These are phyloP conservation scores for Stenogyne calaminthoides DNA, from an alignment of 305 asterid genomes.

Conservation along the genomic window DNA sequence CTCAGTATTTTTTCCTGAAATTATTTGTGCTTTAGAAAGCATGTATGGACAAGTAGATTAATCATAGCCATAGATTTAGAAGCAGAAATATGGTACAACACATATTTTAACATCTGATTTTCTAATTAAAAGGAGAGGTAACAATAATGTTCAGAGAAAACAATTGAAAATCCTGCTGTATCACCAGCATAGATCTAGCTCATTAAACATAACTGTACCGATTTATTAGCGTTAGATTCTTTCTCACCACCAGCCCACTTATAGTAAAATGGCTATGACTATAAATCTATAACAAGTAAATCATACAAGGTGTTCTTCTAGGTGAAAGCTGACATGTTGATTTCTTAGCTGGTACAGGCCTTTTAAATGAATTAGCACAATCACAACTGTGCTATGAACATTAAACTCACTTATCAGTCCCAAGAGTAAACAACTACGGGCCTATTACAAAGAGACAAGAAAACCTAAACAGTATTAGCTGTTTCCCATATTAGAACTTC, in stretches of 20 bases:
- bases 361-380: background rate
- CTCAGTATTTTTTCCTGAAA: too few relatives aligned
- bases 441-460: background rate
- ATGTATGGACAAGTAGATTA: background rate
- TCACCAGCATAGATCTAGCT: background rate
- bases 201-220: background rate
- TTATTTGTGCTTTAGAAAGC: too few relatives aligned
- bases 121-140: background rate
- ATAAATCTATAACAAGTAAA: background rate
- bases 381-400: background rate
- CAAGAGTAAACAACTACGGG: background rate
- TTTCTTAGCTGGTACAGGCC: background rate
- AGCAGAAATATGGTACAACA: background rate
- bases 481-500: background rate
- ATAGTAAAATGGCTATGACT: background rate
- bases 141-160: background rate
- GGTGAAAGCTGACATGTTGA: constrained; percentile 2
- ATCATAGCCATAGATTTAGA: background rate
- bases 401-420: background rate
- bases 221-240: background rate
- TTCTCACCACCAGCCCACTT: background rate
- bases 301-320: background rate
- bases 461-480: background rate
- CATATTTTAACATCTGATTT: background rate
- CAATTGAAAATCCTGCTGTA: background rate